Percentiles rank a stretch among this genome's conserved stretches.
These are phyloP conservation scores for Beauveria sp. DNA, from an alignment of 2,329 filamentous ascomycete genomes.

Conservation along the genomic window DNA sequence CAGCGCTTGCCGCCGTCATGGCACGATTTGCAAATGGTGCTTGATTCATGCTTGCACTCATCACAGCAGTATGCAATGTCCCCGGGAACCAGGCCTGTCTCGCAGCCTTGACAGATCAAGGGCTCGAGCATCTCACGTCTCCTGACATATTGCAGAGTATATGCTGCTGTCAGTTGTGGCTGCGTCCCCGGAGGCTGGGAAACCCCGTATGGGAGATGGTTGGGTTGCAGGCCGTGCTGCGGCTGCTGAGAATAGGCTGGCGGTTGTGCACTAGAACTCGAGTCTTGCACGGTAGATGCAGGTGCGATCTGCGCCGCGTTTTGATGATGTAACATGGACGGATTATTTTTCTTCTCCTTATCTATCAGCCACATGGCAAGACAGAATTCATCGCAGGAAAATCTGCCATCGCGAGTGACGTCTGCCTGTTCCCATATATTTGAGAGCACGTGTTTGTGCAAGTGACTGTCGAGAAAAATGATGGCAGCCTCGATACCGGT, in stretches of 20 bases:
- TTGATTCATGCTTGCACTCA: not conserved
- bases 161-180: not conserved
- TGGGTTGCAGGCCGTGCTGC: not conserved
- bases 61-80: slow-evolving; percentile 10
- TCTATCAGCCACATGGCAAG: slow-evolving; percentile 19
- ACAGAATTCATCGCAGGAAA: slow-evolving; percentile 18
- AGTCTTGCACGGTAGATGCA: not conserved
- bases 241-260: not conserved
- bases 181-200: not conserved
- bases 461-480: slow-evolving; percentile 15
- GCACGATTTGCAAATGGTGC: slow-evolving; percentile 5
- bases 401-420: slow-evolving; percentile 16
- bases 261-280: not conserved
- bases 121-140: slow-evolving; percentile 8
- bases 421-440: slow-evolving; percentile 19
- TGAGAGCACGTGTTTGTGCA: slow-evolving; percentile 14
- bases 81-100: slow-evolving; percentile 1
- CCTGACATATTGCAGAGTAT: not conserved
- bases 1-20: not conserved
- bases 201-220: not conserved
- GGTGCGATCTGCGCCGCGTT: not conserved
- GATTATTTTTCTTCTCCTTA: not conserved
- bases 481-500: slow-evolving; percentile 16
- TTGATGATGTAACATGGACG: not conserved
- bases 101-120: slow-evolving; percentile 11